These are phyloP conservation scores for Xanthoceras sorbifolium DNA, from an alignment of 345 rosid species.

Conservation along the genomic window DNA sequence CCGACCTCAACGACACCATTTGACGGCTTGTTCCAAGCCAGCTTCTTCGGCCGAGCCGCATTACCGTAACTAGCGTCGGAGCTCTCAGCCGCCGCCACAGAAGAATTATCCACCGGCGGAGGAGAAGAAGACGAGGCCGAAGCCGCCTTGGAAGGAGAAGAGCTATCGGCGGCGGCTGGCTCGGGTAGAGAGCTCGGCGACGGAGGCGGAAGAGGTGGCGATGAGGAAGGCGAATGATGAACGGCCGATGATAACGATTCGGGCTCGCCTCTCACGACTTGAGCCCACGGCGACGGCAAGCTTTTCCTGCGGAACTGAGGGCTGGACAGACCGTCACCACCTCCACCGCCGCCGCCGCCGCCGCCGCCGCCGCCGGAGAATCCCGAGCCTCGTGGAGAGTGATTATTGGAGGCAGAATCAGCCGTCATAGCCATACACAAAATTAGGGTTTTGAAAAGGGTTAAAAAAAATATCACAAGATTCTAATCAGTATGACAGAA, in stretches of 20 bases:
- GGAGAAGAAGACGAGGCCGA: slow-evolving; percentile 8
- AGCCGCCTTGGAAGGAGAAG: slow-evolving; percentile 30
- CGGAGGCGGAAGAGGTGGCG: slow-evolving; percentile 22
- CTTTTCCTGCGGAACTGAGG: slow-evolving; percentile 37
- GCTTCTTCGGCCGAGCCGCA: slow-evolving; percentile 48
- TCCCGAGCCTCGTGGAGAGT: slow-evolving; percentile 29
- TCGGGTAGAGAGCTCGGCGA: slow-evolving; percentile 21
- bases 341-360: slow-evolving; percentile 13
- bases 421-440: slow-evolving; percentile 45
- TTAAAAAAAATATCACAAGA: slow-evolving; percentile 8
- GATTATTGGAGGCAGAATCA: slow-evolving; percentile 46
- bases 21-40: slow-evolving; percentile 58
- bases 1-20: slow-evolving; percentile 41
- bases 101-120: slow-evolving; percentile 22
- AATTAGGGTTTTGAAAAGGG: slow-evolving; percentile 26
- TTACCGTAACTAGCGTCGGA: slow-evolving; percentile 33
- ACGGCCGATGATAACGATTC: slow-evolving; percentile 24
- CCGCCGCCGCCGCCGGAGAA: slow-evolving; percentile 12
- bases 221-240: slow-evolving; percentile 28
- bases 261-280: slow-evolving; percentile 44
- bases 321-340: slow-evolving; percentile 26
- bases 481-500: slow-evolving; percentile 14
- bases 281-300: slow-evolving; percentile 44
- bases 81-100: slow-evolving; percentile 27
- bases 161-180: slow-evolving; percentile 24